Base-by-base conservation (phyloP, 257 asterid genomes). In the Solanum etuberosum region DNA sequence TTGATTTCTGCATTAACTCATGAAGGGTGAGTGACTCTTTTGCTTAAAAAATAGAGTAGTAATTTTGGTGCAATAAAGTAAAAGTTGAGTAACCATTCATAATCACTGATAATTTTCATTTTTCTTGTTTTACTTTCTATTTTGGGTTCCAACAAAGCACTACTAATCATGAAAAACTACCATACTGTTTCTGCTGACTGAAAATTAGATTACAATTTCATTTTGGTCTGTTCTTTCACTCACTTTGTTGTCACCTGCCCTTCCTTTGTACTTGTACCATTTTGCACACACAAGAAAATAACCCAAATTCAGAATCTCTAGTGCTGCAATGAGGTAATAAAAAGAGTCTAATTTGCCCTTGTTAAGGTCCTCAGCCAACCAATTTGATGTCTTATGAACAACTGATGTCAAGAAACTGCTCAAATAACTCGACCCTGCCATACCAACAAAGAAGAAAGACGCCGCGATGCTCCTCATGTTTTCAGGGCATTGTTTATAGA, bases 401-500 rank as follows among this genome's bases (percentile, higher is more conserved):
- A 88, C 42, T 72, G 85, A 86, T 32, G 83, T 54, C 11, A 90
- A 27, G 59, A 88, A 85, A 32, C 89, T 85, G 86, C 91, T 73
- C 61, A 90, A 35, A 78, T 87, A 90, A 76, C 72, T 88, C 21
- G 89, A 29, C 23, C 86, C 59, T 13, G 92, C 92, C 14, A 73
- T 23, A 0, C 88, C 91, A 80, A 86, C 86, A 29, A 88, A 87
- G 85, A 88, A 34, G 68, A 90, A 46, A 10, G 92, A 86, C 2
- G 86, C 87, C 14, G 91, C 91, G n/a, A 90, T 84, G 88, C 91
- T 90, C 73, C 92, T 83, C 92, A 88, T 90, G 89, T 88, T 90
- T 83, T 90, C 90, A 0, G 92, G 92, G 83, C 85, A 90, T 83
- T 90, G 88, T 59, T 86, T 85, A 67, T 88, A 88, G 71, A 86